Evolutionary conservation across 2,329 filamentous ascomycete genomes (phyloP).

Genomic region (Claviceps arundinis): DNA sequence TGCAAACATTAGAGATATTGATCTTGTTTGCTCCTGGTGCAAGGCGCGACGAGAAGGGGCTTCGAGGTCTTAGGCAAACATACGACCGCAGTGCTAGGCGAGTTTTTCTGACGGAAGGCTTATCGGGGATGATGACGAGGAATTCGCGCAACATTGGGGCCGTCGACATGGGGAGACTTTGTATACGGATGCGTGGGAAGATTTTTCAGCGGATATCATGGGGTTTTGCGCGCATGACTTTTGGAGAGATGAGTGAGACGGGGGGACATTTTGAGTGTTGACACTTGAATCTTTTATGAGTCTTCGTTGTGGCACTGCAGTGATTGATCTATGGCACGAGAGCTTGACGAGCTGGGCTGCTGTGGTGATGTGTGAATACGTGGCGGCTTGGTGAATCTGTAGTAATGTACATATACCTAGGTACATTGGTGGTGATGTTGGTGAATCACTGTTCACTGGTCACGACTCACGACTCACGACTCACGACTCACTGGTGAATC

Average conservation of each 20-base stretch:
- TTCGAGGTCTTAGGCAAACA: constrained; percentile 13
- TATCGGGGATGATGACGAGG: constrained; percentile 56
- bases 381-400: too few species aligned
- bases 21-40: not conserved
- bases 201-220: not conserved
- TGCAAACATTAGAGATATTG: not conserved
- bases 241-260: constrained; percentile 3
- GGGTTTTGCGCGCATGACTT: not conserved
- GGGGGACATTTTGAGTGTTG: constrained; percentile 2
- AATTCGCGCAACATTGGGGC: constrained; percentile 41
- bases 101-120: constrained; percentile 45
- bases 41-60: not conserved
- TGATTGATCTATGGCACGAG: not conserved
- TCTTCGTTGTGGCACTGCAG: not conserved
- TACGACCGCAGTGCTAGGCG: constrained; percentile 47
- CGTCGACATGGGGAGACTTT: constrained; percentile 19
- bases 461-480: too few species aligned
- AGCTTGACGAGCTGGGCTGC: too few species aligned
- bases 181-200: not conserved
- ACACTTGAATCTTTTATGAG: not conserved
- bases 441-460: too few species aligned
- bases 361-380: too few species aligned
- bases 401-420: too few species aligned
- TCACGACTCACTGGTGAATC: too few species aligned
- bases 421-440: too few species aligned